phyloP scores from a whole-genome alignment of 306 rosid genomes.

The Vachellia collinsii region DNA sequence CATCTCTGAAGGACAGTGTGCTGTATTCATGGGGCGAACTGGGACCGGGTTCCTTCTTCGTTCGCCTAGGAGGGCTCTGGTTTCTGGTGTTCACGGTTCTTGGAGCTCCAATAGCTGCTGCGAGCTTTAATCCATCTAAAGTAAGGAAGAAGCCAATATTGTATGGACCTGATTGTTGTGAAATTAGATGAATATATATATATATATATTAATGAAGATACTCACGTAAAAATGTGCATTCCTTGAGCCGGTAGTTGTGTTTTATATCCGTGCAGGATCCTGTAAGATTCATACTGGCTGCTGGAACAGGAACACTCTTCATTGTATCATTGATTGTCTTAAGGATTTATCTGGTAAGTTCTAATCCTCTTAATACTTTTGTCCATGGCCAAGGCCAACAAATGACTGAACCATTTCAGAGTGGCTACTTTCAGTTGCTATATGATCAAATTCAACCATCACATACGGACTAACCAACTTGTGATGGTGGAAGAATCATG shows the following conservation, averaged over 20 bases:
- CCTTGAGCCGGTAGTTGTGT: constrained; percentile 15
- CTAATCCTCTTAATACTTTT: constrained; percentile 7
- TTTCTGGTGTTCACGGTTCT: constrained; percentile 69
- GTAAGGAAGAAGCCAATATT: constrained; percentile 49
- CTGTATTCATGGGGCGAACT: constrained; percentile 95
- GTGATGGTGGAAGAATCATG: background rate
- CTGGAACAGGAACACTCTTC: constrained; percentile 97
- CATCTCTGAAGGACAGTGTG: constrained; percentile 73
- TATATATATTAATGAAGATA: too few relatives aligned
- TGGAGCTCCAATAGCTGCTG: constrained; percentile 89
- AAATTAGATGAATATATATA: constrained; percentile 33
- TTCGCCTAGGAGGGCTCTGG: constrained; percentile 98
- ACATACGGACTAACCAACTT: background rate
- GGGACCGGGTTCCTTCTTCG: constrained; percentile 79
- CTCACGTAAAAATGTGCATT: background rate
- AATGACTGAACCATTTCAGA: background rate
- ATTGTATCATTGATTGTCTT: constrained; percentile 80
- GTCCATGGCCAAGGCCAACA: constrained; percentile 24
- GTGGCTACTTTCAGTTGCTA: background rate
- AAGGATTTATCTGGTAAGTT: constrained; percentile 88
- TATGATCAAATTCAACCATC: background rate
- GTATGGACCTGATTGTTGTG: constrained; percentile 1
- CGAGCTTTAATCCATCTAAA: constrained; percentile 94
- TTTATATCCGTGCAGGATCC: constrained; percentile 78
- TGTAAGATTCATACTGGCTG: constrained; percentile 82